Base-by-base conservation (phyloP, 306 rosid genomes). In the Alnus glutinosa region DNA sequence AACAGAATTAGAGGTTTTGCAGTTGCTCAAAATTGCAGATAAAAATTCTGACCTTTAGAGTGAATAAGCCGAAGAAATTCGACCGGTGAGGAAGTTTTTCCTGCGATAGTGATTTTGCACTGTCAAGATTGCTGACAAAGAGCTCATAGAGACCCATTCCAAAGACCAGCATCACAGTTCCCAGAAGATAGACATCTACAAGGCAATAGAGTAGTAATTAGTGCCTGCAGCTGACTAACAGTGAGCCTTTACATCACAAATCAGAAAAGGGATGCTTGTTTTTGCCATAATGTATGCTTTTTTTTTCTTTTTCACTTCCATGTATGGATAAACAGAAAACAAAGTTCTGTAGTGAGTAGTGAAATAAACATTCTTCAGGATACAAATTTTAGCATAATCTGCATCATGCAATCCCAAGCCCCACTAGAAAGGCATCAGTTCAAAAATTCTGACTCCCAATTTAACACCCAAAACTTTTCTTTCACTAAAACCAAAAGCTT, bases 81-180 rank as follows among this genome's bases (percentile, higher is more conserved):
- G 99, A 95, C 82, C 81, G 74, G 34, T 88, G 55, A 55, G 87
- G 72, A 80, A 82, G 77, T 19, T 81, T 74, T 79, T 86, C 86
- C 78, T 75, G 85, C 48, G 90, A 86, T 19, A 4, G 71, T 71
- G 92, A 73, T 51, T 77, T 80, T 77, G 88, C 84, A 72, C 66
- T 74, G 30, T 68, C 93, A 59, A 93, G 98, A 63, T 90, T 89
- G 86, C 99, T 95, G 77, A 95, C 87, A 78, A 95, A 95, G 75
- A 95, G 93, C 81, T 93, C 99, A 80, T 95, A 95, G 54, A 95
- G 92, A 76, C 99, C 99, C 94, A 93, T 93, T 74, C 99, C 98
- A 59, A 93, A 95, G 28, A 95, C 99, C 73, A 95, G 86, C 99
- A 95, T 95, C 83, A 95, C 99, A 6, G 99, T 95, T 84, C 99